Evolutionary conservation across 441 rosid species (phyloP), one percentile per base, ranked within the genome.

Genomic region (Pelargonium fulgidum): DNA sequence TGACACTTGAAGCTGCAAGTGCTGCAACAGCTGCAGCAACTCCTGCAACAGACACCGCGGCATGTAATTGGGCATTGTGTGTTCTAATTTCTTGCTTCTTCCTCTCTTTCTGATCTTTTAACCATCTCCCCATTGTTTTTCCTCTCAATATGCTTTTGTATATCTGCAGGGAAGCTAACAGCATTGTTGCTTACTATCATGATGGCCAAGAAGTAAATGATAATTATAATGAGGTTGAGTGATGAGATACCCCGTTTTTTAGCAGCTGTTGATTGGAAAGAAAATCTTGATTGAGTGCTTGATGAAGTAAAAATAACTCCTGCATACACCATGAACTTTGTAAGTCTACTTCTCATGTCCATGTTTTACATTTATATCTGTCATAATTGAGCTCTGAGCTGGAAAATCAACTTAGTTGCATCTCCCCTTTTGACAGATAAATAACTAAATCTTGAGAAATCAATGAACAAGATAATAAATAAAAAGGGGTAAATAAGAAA

Each of bases 1-100:
- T 79, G 0, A 85, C 87, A 33, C 79, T 83, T 39, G 96, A 81
- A 39, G 94, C 89, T 2, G 96, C 80, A 16, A 80, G 69, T 50
- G 96, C 89, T 0, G 98, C 97, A 14, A 93, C 85, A 1, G 92
- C 97, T 7, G 98, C 93, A 22, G 97, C 96, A 58, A 93, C 95
- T 24, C 94, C 97, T 2, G 90, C 98, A 20, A 93, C 98, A 10
- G 97, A 89, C 22, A 93, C 87, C 2, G 98, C 95, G 1, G 98
- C 97, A 54, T 91, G 97, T 41, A 91, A 69, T 69, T 89, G 93
- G 4, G 98, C 97, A 50, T 88, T 91, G 61, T 90, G 95, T 56
- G 89, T 80, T 78, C 96, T 73, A 33, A 76, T 81, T 79, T 89
- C 98, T 72, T 91, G 98, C 82, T 91, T 93, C 81, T 86, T 93